A percentile compares a stretch with the other conserved stretches of the same genome.
phyloP scores from a whole-genome alignment of 2,329 filamentous ascomycete genomes.

The Chaetomium olivaceum region DNA sequence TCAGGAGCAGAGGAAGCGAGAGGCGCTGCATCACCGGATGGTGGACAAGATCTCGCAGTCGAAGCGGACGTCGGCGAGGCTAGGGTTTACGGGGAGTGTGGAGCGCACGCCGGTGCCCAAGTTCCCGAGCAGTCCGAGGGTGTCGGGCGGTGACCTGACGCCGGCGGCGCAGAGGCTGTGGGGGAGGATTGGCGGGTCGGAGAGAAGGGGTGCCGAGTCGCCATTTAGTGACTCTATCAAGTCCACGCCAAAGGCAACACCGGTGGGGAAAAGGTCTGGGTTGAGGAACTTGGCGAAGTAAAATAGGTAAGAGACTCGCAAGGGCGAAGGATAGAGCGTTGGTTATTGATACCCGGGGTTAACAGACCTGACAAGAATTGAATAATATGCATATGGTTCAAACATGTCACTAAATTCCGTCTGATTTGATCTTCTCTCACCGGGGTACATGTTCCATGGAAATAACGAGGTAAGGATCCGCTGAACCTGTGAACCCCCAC shows the following conservation, averaged over 20 bases:
- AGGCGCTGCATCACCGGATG: conserved; percentile 81
- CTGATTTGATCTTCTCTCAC: not conserved
- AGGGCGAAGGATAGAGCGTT: not conserved
- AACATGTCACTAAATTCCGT: not conserved
- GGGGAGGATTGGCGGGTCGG: conserved; percentile 57
- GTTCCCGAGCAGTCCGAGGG: conserved; percentile 66
- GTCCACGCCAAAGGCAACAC: conserved; percentile 39
- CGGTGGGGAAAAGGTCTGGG: conserved; percentile 41
- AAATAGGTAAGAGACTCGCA: not conserved
- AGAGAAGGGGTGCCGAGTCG: conserved; percentile 40
- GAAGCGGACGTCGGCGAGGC: conserved; percentile 63
- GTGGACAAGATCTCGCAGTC: conserved; percentile 77
- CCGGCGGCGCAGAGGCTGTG: conserved; percentile 72
- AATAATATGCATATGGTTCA: not conserved
- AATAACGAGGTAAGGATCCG: not conserved
- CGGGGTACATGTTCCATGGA: not conserved
- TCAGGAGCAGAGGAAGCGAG: conserved; percentile 70
- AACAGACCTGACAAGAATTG: not conserved
- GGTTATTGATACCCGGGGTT: conserved; percentile 16
- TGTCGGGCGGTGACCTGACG: conserved; percentile 58
- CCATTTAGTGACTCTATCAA: conserved; percentile 40
- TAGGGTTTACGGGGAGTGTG: conserved; percentile 60
- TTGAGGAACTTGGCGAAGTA: conserved; percentile 40
- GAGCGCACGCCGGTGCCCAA: conserved; percentile 65
- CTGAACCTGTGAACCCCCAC: not conserved